Evolutionary conservation across 1,284 basidiomycete genomes (phyloP), one percentile per base, ranked within the genome.

Genomic region (Pyrrhoderma noxium): DNA sequence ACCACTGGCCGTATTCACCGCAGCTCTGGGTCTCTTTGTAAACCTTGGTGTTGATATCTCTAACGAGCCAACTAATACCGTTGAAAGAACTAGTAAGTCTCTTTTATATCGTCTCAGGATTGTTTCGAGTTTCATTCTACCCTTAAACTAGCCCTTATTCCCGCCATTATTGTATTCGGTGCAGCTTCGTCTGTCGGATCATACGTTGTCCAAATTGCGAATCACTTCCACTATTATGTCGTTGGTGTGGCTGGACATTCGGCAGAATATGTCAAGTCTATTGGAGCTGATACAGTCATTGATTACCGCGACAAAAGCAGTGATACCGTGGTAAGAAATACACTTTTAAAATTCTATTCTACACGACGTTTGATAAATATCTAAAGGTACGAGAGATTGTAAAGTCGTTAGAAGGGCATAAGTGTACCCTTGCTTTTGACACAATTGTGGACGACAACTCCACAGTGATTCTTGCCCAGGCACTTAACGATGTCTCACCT

Each of bases 121-220:
- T n/a, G n/a, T n/a, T n/a, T n/a, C n/a, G n/a, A n/a, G n/a, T n/a
- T n/a, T n/a, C n/a, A n/a, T n/a, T n/a, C n/a, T n/a, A n/a, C n/a
- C n/a, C n/a, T n/a, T n/a, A n/a, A n/a, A n/a, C n/a, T n/a, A n/a
- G n/a, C n/a, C n/a, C n/a, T n/a, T n/a, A n/a, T n/a, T n/a, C n/a
- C 55, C 16, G 56, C 56, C 45, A 58, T 65, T 43, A 57, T 75
- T 22, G 61, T 75, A 34, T 72, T 70, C 59, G 68, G 66, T n/a
- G 73, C 70, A 9, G 61, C 70, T 8, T 65, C 68, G 7, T 61
- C 66, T 4, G 70, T 72, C 23, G 74, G 74, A 2, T 60, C 68
- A 14, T 69, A 67, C 57, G 68, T 68, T 4, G 58, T 74, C 38
- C 71, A 75, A 56, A 62, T 75, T 16, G 70, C 64, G 13, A 65